Evolutionary conservation across 768 basidiomycete genomes (phyloP), one percentile per base, ranked within the genome.

Genomic region (Trichaptum fuscoviolaceum): DNA sequence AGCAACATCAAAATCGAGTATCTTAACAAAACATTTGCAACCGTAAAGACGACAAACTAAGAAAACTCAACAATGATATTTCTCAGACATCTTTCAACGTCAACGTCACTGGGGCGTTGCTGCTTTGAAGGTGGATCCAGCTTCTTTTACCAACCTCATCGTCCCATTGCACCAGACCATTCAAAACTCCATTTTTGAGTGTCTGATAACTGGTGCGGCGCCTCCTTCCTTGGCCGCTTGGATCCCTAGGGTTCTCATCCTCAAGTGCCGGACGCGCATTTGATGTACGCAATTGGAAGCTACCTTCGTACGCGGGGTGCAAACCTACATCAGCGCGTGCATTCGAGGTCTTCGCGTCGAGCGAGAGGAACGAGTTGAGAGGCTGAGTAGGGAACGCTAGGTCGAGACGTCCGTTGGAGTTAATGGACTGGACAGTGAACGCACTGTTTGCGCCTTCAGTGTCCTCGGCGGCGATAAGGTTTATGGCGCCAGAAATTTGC

Each of bases 301-400:
- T 65, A 35, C 83, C 83, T 66, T 84, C 83, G 67, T 76, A 84
- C 1, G 79, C 77, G 26, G 70, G 63, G 62, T 78, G 76, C 4
- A 82, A 74, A 52, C 65, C 62, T 0, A 76, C 71, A 18, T 68
- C 64, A 10, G 75, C 72, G 0, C 24, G 66, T 7, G 73, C 67
- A 15, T 78, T 76, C 1, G 72, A 72, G 36, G 82, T 75, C 30
- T 61, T 65, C n/a, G 72, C 77, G 0, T 62, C 63, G 27, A 79
- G 71, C 5, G 66, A 65, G 58, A 84, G 71, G 57, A 72, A 57
- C n/a, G 80, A 76, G 66, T 77, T 72, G 52, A 79, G 67, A 3
- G 83, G 82, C 6, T 73, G 71, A 24, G 73, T 66, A 26, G 63
- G 57, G 65, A 78, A 76, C 17, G 65, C 63, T 12, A 81, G 60